Evolutionary conservation across 495 filamentous ascomycete species (phyloP).

Genomic region (Hyphodiscus hymeniophilus): DNA sequence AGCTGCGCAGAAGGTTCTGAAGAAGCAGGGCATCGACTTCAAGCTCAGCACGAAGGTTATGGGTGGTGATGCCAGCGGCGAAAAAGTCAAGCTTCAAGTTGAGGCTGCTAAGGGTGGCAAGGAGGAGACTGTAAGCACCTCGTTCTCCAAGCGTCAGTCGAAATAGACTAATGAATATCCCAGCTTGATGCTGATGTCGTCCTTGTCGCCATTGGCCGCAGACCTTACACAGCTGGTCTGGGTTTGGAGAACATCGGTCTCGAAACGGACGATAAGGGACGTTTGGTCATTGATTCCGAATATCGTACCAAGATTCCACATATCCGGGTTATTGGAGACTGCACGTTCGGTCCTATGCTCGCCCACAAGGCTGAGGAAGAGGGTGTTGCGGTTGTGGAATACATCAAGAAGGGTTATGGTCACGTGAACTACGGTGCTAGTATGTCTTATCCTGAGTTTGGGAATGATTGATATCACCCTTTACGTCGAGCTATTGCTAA

Average conservation of each 20-base stretch:
- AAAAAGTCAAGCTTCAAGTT: constrained; percentile 67
- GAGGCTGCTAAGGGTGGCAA: constrained; percentile 97
- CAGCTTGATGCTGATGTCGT: constrained; percentile 93
- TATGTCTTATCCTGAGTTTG: no score
- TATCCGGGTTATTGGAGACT: constrained; percentile 94
- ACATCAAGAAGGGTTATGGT: constrained; percentile 92
- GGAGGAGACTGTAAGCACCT: constrained; percentile 63
- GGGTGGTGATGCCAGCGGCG: constrained; percentile 70
- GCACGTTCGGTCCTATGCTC: constrained; percentile 97
- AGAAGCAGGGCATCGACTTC: constrained; percentile 98
- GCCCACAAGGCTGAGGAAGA: constrained; percentile 99
- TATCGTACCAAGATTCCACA: constrained; percentile 96
- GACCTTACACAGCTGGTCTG: constrained; percentile 87
- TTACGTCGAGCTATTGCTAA: no score
- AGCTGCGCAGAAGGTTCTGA: constrained; percentile 81
- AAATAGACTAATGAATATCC: constrained; percentile 3
- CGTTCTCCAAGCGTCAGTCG: background rate
- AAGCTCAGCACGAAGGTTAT: constrained; percentile 94
- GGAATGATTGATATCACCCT: no score
- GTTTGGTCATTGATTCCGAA: constrained; percentile 93
- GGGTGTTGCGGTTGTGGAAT: constrained; percentile 87
- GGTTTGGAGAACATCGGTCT: constrained; percentile 90
- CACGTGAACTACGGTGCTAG: constrained; percentile 97
- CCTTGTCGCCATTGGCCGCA: constrained; percentile 91
- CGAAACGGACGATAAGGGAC: constrained; percentile 88